Base-by-base conservation (phyloP, 805 yeast genomes). In the Saturnispora halmiae region DNA sequence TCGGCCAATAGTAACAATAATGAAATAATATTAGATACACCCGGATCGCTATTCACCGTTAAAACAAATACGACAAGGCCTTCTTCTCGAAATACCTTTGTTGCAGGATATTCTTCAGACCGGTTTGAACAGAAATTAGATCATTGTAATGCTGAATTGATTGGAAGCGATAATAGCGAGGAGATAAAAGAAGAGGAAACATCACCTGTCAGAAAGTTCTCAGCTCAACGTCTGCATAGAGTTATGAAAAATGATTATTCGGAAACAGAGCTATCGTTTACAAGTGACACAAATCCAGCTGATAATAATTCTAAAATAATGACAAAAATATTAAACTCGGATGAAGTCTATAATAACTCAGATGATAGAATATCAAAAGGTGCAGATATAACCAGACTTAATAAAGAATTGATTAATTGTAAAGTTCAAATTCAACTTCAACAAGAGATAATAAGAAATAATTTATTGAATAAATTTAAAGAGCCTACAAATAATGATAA, bases 341-440 rank as follows among this genome's bases (percentile, higher is more conserved):
- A 38, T 18, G 28, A 29, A 5, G 19, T 14, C 6, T 6, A 34
- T 22, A 28, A 27, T 10, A 25, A 39, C n/a, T 14, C 7, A 14
- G 14, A 18, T 16, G 36, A 38, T 18, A 16, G 41, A 18, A 13
- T 38, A 6, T 38, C 41, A n/a, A 31, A 19, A 2, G 36, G 36
- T 4, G 32, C 32, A n/a, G 62, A 60, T 20, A 43, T 58, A 6
- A 58, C 51, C 24, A 45, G 41, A 5, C 39, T 63, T 19, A 54
- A 58, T 27, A 55, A 53, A 39, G 58, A 61, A 28, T 46, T 61
- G 14, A 60, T 58, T 1, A 57, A 61, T 42, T 60, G 59, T 41
- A 59, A 55, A 44, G 52, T 63, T 20, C 65, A 63, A 41, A 37
- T 63, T 20, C 50, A 53, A 33, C 39, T 63, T 28, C 59, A 59